Percentiles rank a stretch among this genome's conserved stretches.
Evolutionary conservation across 352 stramenopile species (phyloP).

Genomic region (Paralagenidium karlingii): DNA sequence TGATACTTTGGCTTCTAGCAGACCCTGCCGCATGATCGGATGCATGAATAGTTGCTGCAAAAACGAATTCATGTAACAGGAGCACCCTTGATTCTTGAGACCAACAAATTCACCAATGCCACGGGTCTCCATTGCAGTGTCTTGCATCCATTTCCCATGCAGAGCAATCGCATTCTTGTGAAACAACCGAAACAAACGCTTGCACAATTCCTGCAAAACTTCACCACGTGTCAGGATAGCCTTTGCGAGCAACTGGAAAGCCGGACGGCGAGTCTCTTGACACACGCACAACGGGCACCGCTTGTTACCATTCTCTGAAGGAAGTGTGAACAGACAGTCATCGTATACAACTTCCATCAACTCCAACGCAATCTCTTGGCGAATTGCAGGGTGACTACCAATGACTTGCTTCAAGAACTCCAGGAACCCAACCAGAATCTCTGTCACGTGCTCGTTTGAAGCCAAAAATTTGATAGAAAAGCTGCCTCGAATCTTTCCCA

Average conservation of each 20-base stretch:
- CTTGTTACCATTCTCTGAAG: constrained; percentile 32
- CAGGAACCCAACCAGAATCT: constrained; percentile 62
- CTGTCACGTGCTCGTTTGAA: constrained; percentile 47
- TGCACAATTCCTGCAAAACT: constrained; percentile 48
- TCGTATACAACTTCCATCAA: constrained; percentile 78
- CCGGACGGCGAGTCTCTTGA: constrained; percentile 57
- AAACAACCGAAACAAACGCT: constrained; percentile 45
- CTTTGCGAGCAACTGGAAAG: constrained; percentile 71
- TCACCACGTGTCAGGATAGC: constrained; percentile 51
- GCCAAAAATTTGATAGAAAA: constrained; percentile 75
- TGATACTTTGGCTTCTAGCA: constrained; percentile 60
- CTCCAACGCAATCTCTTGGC: constrained; percentile 33
- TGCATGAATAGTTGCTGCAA: constrained; percentile 96
- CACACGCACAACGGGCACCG: constrained; percentile 64
- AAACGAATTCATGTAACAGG: constrained; percentile 99
- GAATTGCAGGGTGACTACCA: constrained; percentile 29
- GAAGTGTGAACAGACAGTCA: constrained; percentile 72
- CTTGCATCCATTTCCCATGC: constrained; percentile 67
- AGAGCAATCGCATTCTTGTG: constrained; percentile 42
- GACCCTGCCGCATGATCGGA: constrained; percentile 55
- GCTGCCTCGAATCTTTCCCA: constrained; percentile 44
- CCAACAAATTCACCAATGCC: constrained; percentile 82
- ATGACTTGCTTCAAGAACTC: constrained; percentile 70
- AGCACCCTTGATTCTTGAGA: constrained; percentile 98
- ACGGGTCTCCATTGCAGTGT: constrained; percentile 70